phyloP scores from a whole-genome alignment of 2,329 filamentous ascomycete species.

The Penicillium sumatraense region DNA sequence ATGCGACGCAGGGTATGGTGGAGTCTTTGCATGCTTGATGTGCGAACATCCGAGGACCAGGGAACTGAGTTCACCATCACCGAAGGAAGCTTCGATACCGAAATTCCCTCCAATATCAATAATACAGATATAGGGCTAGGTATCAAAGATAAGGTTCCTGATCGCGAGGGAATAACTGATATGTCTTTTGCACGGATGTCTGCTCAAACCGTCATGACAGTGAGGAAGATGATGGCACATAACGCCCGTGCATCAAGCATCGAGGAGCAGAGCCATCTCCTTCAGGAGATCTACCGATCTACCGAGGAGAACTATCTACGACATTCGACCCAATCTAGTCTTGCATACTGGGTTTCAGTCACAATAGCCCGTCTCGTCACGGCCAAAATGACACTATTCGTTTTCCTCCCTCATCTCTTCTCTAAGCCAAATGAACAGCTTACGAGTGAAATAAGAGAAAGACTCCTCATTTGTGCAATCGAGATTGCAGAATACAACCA shows the following conservation, averaged over 20 bases:
- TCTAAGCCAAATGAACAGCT: constrained; percentile 34
- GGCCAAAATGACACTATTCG: constrained; percentile 51
- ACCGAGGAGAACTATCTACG: constrained; percentile 52
- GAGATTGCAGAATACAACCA: constrained; percentile 57
- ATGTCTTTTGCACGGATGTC: constrained; percentile 50
- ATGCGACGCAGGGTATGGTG: constrained; percentile 47
- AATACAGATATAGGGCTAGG: constrained; percentile 54
- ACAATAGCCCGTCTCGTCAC: constrained; percentile 46
- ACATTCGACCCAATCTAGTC: constrained; percentile 43
- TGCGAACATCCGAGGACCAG: constrained; percentile 65
- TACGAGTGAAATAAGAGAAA: constrained; percentile 40
- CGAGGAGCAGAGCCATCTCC: constrained; percentile 50
- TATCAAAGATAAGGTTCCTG: constrained; percentile 52
- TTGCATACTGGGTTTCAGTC: constrained; percentile 56
- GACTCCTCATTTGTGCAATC: constrained; percentile 43
- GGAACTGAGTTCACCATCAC: constrained; percentile 65
- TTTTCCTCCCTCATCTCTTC: constrained; percentile 59
- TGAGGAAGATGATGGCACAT: constrained; percentile 41
- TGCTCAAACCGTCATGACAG: constrained; percentile 41
- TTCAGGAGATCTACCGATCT: constrained; percentile 52
- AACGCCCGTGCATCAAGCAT: constrained; percentile 33
- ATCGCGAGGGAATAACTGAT: constrained; percentile 60
- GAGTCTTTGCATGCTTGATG: constrained; percentile 57
- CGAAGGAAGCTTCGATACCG: constrained; percentile 64
- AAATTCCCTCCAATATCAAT: constrained; percentile 55